Percentiles rank a stretch among this genome's conserved stretches.
Evolutionary conservation across 352 stramenopile genomes (phyloP).

Genomic region (Phytophthora parvispora): DNA sequence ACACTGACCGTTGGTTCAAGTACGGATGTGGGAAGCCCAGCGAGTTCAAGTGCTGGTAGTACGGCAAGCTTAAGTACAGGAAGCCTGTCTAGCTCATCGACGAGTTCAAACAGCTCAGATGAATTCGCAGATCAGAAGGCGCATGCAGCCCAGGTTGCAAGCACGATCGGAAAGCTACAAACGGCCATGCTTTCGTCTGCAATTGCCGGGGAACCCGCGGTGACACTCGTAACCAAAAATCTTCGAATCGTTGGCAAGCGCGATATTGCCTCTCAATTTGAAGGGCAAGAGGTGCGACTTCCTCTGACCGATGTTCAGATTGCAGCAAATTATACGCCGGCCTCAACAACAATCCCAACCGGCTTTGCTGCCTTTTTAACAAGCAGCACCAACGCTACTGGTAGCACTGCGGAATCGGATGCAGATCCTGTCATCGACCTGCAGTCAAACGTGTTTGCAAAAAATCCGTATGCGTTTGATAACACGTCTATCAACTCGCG

Average conservation of each 20-base stretch:
- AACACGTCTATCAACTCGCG: constrained; percentile 60
- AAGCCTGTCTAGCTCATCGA: background rate
- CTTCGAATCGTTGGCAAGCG: constrained; percentile 59
- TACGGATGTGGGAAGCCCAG: no score
- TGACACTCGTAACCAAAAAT: constrained; percentile 75
- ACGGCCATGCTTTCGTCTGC: constrained; percentile 47
- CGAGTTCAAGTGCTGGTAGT: background rate
- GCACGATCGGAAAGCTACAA: constrained; percentile 67
- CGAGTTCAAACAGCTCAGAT: constrained; percentile 18
- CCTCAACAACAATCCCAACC: constrained; percentile 57
- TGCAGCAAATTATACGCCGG: constrained; percentile 60
- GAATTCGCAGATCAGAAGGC: constrained; percentile 40
- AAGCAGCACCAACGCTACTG: constrained; percentile 5
- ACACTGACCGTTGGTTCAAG: no score
- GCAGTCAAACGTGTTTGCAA: constrained; percentile 72
- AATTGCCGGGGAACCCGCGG: constrained; percentile 57
- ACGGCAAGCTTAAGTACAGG: constrained; percentile 1
- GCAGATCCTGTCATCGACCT: constrained; percentile 64
- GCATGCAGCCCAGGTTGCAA: constrained; percentile 45
- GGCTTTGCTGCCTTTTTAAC: constrained; percentile 57
- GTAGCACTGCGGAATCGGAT: background rate
- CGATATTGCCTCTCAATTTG: constrained; percentile 55
- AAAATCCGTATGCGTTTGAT: constrained; percentile 73
- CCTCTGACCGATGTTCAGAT: constrained; percentile 53
- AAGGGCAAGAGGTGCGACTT: constrained; percentile 41